Base-by-base conservation (phyloP, 495 filamentous ascomycete genomes). In the Xylaria flabelliformis region DNA sequence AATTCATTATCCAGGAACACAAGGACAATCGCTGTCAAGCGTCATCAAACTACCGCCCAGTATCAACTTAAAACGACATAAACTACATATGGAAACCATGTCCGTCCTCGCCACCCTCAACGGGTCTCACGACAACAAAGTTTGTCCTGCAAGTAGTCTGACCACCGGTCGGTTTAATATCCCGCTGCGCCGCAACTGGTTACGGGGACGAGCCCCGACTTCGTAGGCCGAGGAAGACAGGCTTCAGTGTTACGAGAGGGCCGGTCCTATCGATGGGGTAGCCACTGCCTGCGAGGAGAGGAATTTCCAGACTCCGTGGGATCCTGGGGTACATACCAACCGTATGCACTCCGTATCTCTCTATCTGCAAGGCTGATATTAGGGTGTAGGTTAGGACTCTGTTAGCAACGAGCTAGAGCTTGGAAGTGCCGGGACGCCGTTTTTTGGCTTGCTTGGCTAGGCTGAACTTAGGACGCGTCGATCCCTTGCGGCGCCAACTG, bases 91-190 rank as follows among this genome's bases (percentile, higher is more conserved):
- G 48, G 34, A 10, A 24, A 46, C 39, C 67, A 24, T 58, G n/a
- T 13, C 19, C 26, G 24, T 55, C 4, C 41, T 61, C 8, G 36
- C 53, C 53, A 46, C 41, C 41, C 29, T 10, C n/a, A 41, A 15
- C 58, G 44, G 42, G 17, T 68, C 36, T 44, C 24, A 32, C 53
- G 50, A 34, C 44, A n/a, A 34, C 65, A 9, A 32, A 51, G 29
- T 58, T 19, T 26, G 3, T 55, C 4, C 12, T 63, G 26, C n/a
- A 3, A 29, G 39, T 13, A 19, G 59, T 63, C 69, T 71, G 69
- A 64, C 69, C 69, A 71, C 59, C 56, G 29, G 24, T 56, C 59
- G 29, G 46, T 61, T 71, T 71, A 71, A 71, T 55, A 64, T 71
- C 64, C 41, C 21, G 69, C 24, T 42, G 39, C 12, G 42, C 67